These are phyloP conservation scores for Aspergillus glaucus DNA, from an alignment of 2,329 filamentous ascomycete species.

Conservation along the genomic window DNA sequence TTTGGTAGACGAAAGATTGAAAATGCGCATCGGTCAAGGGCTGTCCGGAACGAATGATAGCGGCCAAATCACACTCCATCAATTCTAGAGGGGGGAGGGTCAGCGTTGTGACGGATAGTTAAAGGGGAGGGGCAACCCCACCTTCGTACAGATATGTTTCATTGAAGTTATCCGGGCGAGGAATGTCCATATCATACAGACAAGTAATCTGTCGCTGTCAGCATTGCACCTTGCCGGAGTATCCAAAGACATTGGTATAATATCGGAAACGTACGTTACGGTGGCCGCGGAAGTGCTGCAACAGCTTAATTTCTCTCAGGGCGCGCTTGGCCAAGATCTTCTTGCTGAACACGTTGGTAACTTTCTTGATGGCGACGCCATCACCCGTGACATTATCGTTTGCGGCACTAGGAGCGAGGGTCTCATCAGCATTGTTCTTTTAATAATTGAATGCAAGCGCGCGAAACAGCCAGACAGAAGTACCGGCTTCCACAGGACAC, in stretches of 20 bases:
- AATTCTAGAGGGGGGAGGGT: constrained; percentile 58
- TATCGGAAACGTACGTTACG: constrained; percentile 60
- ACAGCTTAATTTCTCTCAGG: constrained; percentile 93
- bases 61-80: constrained; percentile 98
- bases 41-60: constrained; percentile 95
- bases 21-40: constrained; percentile 97
- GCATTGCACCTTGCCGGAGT: constrained; percentile 13
- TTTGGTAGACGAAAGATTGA: constrained; percentile 99
- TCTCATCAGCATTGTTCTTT: constrained; percentile 9
- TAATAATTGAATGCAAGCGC: background rate
- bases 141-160: constrained; percentile 98
- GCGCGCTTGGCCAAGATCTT: constrained; percentile 99
- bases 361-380: constrained; percentile 97
- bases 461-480: constrained; percentile 1
- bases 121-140: constrained; percentile 37
- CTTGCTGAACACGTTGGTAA: constrained; percentile 99
- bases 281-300: constrained; percentile 93
- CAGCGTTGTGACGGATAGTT: background rate
- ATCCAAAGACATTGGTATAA: background rate
- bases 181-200: constrained; percentile 99
- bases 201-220: constrained; percentile 76
- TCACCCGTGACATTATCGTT: constrained; percentile 86
- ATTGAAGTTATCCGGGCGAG: constrained; percentile 94
- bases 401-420: constrained; percentile 63
- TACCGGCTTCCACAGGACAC: constrained; percentile 17